Evolutionary conservation across 2,329 filamentous ascomycete species (phyloP).

Genomic region (Thelonectria rubi): DNA sequence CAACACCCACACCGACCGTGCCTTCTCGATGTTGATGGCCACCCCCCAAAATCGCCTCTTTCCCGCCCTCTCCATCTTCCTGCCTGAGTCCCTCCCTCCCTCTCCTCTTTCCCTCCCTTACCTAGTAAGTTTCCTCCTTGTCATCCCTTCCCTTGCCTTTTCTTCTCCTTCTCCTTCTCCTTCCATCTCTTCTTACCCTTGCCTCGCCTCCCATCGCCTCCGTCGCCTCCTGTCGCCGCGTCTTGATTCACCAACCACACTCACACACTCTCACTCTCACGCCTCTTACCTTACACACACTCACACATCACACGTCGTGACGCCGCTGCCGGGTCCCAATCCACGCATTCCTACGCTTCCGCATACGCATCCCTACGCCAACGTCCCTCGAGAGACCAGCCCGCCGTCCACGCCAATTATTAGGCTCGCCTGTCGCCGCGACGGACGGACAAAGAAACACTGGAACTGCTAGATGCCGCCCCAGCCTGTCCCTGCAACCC

Average conservation of each 20-base stretch:
- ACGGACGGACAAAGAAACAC: constrained; percentile 35
- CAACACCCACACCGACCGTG: constrained; percentile 13
- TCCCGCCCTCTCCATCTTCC: background rate
- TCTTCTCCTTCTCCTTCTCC: too few relatives aligned
- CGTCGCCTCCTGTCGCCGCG: constrained; percentile 1
- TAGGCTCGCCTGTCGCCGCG: constrained; percentile 11
- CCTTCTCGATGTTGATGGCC: constrained; percentile 7
- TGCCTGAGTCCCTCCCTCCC: constrained; percentile 6
- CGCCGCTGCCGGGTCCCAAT: constrained; percentile 13
- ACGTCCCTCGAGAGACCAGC: constrained; percentile 13
- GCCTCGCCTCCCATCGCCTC: constrained; percentile 1
- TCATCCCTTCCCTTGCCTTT: too few relatives aligned
- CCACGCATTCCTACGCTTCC: background rate
- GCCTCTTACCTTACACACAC: constrained; percentile 21
- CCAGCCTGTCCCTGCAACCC: constrained; percentile 40
- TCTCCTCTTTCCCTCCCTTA: constrained; percentile 6
- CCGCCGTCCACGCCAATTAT: constrained; percentile 20
- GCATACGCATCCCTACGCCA: constrained; percentile 12
- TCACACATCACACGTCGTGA: constrained; percentile 13
- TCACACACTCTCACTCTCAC: constrained; percentile 4
- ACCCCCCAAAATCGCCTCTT: background rate
- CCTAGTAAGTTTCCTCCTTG: background rate
- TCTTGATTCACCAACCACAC: background rate
- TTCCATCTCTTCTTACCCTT: background rate
- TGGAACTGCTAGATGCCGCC: constrained; percentile 37